Base-by-base conservation (phyloP, 208 protist genomes). In the Trypanosoma lewisi region DNA sequence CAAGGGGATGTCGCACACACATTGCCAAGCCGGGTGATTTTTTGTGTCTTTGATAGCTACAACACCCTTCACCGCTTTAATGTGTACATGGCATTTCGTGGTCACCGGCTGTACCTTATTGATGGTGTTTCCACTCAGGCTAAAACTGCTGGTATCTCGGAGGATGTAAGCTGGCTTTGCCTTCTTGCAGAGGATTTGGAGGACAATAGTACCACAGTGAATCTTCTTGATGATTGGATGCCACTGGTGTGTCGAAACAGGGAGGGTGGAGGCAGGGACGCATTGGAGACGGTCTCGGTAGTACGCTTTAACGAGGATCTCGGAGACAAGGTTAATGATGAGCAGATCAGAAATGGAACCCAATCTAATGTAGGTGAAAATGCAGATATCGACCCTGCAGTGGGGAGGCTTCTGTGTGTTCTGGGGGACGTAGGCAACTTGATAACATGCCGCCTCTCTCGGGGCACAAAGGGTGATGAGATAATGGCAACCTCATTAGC, bases 21-120 rank as follows among this genome's bases (percentile, higher is more conserved):
- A 39, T 21, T 12, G 52, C 47, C 48, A 11, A 25, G 36, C 11
- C 62, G 60, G 4, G 63, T 63, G 7, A 73, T 88, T 0, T 68
- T 91, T 0, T 75, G 58, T 14, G 57, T 91, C 25, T 91, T 91
- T 65, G 79, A 87, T 45, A 64, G 62, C 50, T 88, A 88, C 69
- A 56, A 55, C n/a, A 67, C 60, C 3, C 72, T 91, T 6, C 72
- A 74, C 25, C 71, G 79, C 30, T 88, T 91, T 64, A 66, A 88
- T n/a, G 66, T 82, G 48, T 91, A 79, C 67, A 88, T 91, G 85
- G 72, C 82, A 19, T 60, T 91, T 50, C 81, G 85, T 0, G 85
- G 85, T 2, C 81, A 91, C 64, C 47, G 72, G 11, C 71, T 91
- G 28, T 57, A 73, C 21, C 73, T 87, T 44, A 62, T 79, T n/a